These are phyloP conservation scores for Aureobasidium sp. DNA, from an alignment of 2,329 filamentous ascomycete genomes.

Conservation along the genomic window DNA sequence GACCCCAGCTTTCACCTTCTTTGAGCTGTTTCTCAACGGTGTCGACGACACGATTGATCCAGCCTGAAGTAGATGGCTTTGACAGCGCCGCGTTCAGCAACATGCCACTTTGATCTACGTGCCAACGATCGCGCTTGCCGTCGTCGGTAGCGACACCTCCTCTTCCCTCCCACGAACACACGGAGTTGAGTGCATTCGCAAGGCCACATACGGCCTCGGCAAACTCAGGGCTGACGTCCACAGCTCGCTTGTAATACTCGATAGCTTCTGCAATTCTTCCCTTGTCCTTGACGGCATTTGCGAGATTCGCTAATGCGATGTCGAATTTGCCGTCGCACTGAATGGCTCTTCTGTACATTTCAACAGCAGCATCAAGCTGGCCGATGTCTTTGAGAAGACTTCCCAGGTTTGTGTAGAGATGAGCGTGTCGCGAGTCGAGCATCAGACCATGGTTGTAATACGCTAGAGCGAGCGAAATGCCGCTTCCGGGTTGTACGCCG, in stretches of 20 bases:
- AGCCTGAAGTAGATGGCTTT: constrained; percentile 72
- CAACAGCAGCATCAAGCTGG: constrained; percentile 89
- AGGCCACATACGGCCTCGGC: constrained; percentile 97
- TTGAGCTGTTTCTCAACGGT: constrained; percentile 90
- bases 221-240: constrained; percentile 93
- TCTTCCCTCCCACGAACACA: constrained; percentile 93
- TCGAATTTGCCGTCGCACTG: constrained; percentile 95
- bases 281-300: constrained; percentile 98
- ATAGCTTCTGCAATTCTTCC: constrained; percentile 95
- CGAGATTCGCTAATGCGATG: constrained; percentile 95
- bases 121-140: constrained; percentile 88
- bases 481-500: constrained; percentile 86
- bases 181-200: constrained; percentile 94
- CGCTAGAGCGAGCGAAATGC: constrained; percentile 85
- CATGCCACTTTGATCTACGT: constrained; percentile 88
- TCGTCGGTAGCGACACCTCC: constrained; percentile 83
- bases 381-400: constrained; percentile 97
- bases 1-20: constrained; percentile 90
- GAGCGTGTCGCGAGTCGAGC: constrained; percentile 89
- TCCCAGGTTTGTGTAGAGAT: constrained; percentile 96
- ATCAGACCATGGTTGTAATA: constrained; percentile 97
- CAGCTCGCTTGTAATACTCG: constrained; percentile 88
- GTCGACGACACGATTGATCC: constrained; percentile 90
- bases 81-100: constrained; percentile 75
- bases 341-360: constrained; percentile 98